Percentiles rank a stretch among this genome's conserved stretches.
phyloP scores from a whole-genome alignment of 345 rosid species.

The Cardamine occulta region DNA sequence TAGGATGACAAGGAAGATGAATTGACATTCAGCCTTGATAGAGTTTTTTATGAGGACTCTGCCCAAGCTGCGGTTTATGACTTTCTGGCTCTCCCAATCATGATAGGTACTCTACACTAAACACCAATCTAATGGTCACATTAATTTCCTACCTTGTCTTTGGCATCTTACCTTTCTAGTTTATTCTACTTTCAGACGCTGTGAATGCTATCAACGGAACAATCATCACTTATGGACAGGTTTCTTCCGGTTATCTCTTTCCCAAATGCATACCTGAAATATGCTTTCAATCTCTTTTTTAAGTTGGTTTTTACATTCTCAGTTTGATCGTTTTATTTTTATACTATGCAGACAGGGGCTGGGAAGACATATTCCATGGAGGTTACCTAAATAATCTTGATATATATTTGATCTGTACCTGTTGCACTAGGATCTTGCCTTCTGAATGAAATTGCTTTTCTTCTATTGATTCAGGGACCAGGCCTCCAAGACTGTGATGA shows the following conservation, averaged over 20 bases:
- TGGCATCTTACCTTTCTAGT: conserved; percentile 20
- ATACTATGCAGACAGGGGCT: conserved; percentile 76
- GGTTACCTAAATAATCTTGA: conserved; percentile 47
- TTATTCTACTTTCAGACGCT: conserved; percentile 53
- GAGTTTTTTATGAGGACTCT: conserved; percentile 64
- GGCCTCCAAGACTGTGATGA: conserved; percentile 58
- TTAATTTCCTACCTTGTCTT: conserved; percentile 8
- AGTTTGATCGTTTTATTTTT: conserved; percentile 2
- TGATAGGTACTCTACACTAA: conserved; percentile 52
- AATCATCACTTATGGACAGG: conserved; percentile 92
- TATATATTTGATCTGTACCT: background rate
- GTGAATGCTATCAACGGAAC: conserved; percentile 74
- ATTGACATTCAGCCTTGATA: conserved; percentile 60
- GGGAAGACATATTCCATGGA: conserved; percentile 93
- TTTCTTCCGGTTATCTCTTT: conserved; percentile 29
- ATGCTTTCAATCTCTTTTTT: conserved; percentile 16
- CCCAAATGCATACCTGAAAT: background rate
- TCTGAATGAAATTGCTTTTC: background rate
- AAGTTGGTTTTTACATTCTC: background rate
- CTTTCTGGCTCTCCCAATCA: conserved; percentile 71
- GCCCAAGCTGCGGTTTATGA: conserved; percentile 64
- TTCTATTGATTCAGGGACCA: conserved; percentile 59
- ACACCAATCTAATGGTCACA: background rate
- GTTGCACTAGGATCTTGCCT: background rate
- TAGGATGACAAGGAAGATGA: conserved; percentile 82